Evolutionary conservation across 1,139 yeast species (phyloP), one percentile per base, ranked within the genome.

Genomic region (Pneumocystis wakefieldiae): DNA sequence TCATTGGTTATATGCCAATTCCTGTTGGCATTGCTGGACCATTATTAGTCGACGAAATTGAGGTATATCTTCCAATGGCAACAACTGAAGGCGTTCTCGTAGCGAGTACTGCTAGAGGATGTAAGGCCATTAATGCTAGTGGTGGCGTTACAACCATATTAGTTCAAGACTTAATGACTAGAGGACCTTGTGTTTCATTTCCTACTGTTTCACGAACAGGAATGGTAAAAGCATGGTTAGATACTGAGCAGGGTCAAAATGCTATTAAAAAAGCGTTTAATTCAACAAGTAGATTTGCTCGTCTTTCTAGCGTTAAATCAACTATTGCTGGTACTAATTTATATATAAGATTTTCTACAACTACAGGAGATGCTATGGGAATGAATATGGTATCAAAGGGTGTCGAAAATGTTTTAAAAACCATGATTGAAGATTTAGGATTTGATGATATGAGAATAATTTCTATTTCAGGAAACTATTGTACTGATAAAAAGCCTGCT

Each of bases 361-460:
- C 96, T 58, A 92, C 99, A 42, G 99, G 99, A 75, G 99, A 92
- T 78, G 98, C 98, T 24, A 92, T 92, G 99, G 99, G 98, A 69
- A 92, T 92, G 99, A 92, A 92, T 74, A 94, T 92, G 99, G 94
- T 92, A 68, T 92, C 98, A 39, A 92, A 92, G 76, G 99, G 98
- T 74, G 97, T 89, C 62, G 99, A 94, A 74, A 80, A 79, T 73
- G 83, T 96, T 1, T 81, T 92, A 72, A 84, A 84, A 69, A 83
- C 81, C 73, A 90, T 92, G 96, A 83, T 81, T 61, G 89, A 86
- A 71, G 90, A 86, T 70, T 86, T 86, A 73, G 97, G 97, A 2
- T 92, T 92, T 83, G 84, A 82, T 17, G 98, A 92, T 76, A 92
- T 92, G 99, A 83, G 82, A 67, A 82, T 94, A 64, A 84, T 92